Base-by-base conservation (phyloP, 371 early-diverging fungal genomes). In the Batrachochytrium dendrobatidis region DNA sequence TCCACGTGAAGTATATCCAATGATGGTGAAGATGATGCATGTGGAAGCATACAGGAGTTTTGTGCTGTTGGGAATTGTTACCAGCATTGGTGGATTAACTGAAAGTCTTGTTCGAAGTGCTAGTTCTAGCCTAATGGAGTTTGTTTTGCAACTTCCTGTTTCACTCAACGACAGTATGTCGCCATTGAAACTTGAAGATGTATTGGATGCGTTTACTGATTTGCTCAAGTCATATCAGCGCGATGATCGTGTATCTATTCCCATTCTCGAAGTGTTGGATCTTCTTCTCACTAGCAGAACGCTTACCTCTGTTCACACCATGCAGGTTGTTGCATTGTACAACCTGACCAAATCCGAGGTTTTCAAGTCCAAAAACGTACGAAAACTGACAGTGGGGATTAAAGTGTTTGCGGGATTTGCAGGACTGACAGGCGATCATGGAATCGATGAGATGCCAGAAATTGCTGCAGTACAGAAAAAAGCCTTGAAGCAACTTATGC, bases 61-160 rank as follows among this genome's bases (percentile, higher is more conserved):
- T 18, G 57, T 88, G 22, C 57, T 91, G 49, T 60, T 76, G 25
- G 92, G 92, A 0, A 62, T 89, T 8, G 76, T 88, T 29, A 66
- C 87, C 22, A 85, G 85, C 67, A 86, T 90, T 15, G 90, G 90
- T 50, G 90, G 90, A 5, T 60, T 89, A 51, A 83, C 88, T 1
- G 92, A 90, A 65, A 82, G 87, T 31, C 63, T 90, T 64, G 83
- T 87, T n/a, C 83, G 88, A 0, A 77, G 82, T 49, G 80, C 89
- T 15, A 85, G 86, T 43, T 53, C 78, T 2, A 80, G 77, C 53
- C 71, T 90, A 32, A 67, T 77, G 25, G 83, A 82, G n/a, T 86
- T 83, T 52, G 67, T 85, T 54, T 68, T 77, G 24, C 49, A 59
- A 3, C 69, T 82, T 43, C 72, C 83, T 10, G 49, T 28, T 44